These are phyloP conservation scores for Penicillium oxalicum DNA, from an alignment of 2,329 filamentous ascomycete species.

Conservation along the genomic window DNA sequence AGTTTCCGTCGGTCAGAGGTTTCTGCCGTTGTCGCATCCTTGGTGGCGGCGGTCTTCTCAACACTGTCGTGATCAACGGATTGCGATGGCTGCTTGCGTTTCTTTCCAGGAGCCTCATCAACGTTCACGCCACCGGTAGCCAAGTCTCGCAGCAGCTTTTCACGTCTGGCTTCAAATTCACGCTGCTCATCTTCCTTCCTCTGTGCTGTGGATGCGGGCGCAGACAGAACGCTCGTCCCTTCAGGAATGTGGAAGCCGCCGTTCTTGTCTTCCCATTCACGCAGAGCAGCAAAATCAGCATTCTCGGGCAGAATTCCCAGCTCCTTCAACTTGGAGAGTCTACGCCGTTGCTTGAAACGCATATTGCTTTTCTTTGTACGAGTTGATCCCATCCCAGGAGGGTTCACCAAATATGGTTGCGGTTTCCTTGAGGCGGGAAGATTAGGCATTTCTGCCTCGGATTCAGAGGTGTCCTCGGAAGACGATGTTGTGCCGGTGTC, in stretches of 20 bases:
- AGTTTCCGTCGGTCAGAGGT: slow-evolving; percentile 38
- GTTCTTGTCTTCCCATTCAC: slow-evolving; percentile 29
- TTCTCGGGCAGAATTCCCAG: slow-evolving; percentile 47
- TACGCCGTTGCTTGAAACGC: slow-evolving; percentile 46
- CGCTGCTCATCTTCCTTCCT: slow-evolving; percentile 27
- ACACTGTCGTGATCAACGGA: slow-evolving; percentile 3
- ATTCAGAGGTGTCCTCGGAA: slow-evolving; percentile 29
- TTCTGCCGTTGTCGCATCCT: slow-evolving; percentile 9
- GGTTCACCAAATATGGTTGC: slow-evolving; percentile 19
- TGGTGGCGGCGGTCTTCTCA: slow-evolving; percentile 8
- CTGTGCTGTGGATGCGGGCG: slow-evolving; percentile 18
- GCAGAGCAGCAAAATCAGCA: slow-evolving; percentile 48
- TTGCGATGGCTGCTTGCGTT: slow-evolving; percentile 22
- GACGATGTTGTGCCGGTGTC: slow-evolving; percentile 14
- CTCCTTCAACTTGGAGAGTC: slow-evolving; percentile 48
- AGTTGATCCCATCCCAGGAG: slow-evolving; percentile 46
- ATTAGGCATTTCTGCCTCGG: slow-evolving; percentile 23
- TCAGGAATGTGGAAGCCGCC: slow-evolving; percentile 21
- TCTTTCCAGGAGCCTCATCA: slow-evolving; percentile 25
- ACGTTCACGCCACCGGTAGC: slow-evolving; percentile 50
- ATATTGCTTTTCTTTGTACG: slow-evolving; percentile 52
- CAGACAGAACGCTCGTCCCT: slow-evolving; percentile 10
- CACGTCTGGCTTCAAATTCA: slow-evolving; percentile 48
- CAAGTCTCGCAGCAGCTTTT: slow-evolving; percentile 49
- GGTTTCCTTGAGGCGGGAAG: slow-evolving; percentile 9